Conservation (phyloP, 2,329 filamentous ascomycete genomes). For the Westerdykella sp. region DNA sequence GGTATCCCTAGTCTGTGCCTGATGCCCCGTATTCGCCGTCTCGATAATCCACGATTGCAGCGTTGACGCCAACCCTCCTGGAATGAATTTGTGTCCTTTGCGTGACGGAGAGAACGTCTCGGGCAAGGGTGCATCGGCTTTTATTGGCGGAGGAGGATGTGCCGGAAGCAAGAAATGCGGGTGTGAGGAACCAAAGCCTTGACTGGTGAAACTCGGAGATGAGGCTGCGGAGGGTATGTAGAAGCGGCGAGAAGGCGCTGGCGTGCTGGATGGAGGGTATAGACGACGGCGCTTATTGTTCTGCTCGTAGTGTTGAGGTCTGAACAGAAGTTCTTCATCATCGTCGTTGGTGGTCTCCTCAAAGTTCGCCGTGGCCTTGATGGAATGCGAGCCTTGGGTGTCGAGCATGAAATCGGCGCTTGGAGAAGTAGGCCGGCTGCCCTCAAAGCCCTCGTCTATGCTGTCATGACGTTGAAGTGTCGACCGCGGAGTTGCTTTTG, state of each 20-base stretch:
- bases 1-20: slow-evolving; percentile 10
- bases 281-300: slow-evolving; percentile 23
- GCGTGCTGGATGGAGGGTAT: slow-evolving; percentile 7
- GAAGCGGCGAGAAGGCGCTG: slow-evolving; percentile 20
- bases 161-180: slow-evolving; percentile 37
- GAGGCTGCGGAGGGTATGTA: slow-evolving; percentile 13
- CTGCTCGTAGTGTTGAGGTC: slow-evolving; percentile 1
- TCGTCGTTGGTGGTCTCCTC: slow-evolving; percentile 7
- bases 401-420: neutral
- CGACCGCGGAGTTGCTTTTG: slow-evolving; percentile 12
- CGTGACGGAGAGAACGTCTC: slow-evolving; percentile 51
- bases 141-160: slow-evolving; percentile 17
- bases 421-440: slow-evolving; percentile 10
- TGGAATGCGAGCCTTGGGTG: neutral
- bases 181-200: slow-evolving; percentile 13
- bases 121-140: slow-evolving; percentile 19
- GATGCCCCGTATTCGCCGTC: slow-evolving; percentile 20
- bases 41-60: slow-evolving; percentile 49
- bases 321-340: slow-evolving; percentile 28
- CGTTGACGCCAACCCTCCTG: slow-evolving; percentile 45
- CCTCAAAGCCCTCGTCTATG: slow-evolving; percentile 27
- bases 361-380: slow-evolving; percentile 1
- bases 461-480: slow-evolving; percentile 27
- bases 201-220: slow-evolving; percentile 1
- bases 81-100: slow-evolving; percentile 45